Conservation (phyloP, 2,329 filamentous ascomycete species). For the Paraphaeosphaeria sporulosa region DNA sequence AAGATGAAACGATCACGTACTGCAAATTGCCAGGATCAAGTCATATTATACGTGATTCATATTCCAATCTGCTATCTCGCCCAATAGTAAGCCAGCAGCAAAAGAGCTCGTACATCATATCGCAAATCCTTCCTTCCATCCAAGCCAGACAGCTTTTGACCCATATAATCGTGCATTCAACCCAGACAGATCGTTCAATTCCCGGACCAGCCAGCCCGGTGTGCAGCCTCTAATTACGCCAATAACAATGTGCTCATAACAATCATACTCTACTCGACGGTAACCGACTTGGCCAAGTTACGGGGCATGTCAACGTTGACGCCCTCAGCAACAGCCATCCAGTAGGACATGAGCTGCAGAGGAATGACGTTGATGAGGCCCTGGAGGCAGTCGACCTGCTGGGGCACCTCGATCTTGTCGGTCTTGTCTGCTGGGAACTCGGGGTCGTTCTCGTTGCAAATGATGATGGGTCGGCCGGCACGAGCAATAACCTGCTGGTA, state of each 20-base stretch:
- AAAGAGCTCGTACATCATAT: conserved; percentile 22
- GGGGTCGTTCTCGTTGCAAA: conserved; percentile 89
- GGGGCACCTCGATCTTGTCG: conserved; percentile 96
- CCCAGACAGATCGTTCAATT: conserved; percentile 24
- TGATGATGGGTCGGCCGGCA: conserved; percentile 94
- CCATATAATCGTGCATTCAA: conserved; percentile 11
- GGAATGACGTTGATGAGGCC: conserved; percentile 98
- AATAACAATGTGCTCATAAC: conserved; percentile 23
- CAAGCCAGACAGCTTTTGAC: conserved; percentile 2
- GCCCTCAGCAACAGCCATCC: conserved; percentile 94
- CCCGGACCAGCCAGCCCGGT: conserved; percentile 34
- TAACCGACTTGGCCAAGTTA: conserved; percentile 98
- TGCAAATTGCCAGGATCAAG: not conserved
- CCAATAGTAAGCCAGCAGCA: conserved; percentile 18
- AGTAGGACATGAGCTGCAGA: conserved; percentile 97
- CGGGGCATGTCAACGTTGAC: conserved; percentile 98
- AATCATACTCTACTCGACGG: conserved; percentile 78
- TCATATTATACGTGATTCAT: conserved; percentile 23
- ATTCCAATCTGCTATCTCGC: conserved; percentile 25
- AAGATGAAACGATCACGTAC: not conserved
- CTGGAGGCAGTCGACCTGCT: conserved; percentile 94
- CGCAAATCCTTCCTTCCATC: conserved; percentile 9
- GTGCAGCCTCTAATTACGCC: conserved; percentile 34
- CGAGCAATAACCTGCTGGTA: conserved; percentile 99
- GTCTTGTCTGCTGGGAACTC: conserved; percentile 90